Evolutionary conservation across 345 rosid species (phyloP).

Genomic region (Fremontodendron californicum): DNA sequence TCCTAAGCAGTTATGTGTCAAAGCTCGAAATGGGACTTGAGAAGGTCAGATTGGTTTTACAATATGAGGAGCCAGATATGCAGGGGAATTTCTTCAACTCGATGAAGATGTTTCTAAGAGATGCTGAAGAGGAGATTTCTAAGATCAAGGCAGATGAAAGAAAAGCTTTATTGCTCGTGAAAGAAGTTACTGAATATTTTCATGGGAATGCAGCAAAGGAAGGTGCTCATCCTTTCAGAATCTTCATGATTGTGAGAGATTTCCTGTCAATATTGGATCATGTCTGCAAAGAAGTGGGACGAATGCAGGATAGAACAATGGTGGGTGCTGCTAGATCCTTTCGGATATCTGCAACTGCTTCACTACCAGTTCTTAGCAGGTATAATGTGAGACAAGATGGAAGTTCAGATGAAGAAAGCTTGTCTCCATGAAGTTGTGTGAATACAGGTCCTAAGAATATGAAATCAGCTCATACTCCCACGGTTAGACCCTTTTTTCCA

Average conservation of each 20-base stretch:
- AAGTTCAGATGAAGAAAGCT: slow-evolving; percentile 79
- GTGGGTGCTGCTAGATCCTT: slow-evolving; percentile 86
- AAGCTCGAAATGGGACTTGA: slow-evolving; percentile 88
- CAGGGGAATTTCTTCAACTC: slow-evolving; percentile 71
- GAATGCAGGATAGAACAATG: slow-evolving; percentile 71
- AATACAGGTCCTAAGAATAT: slow-evolving; percentile 5
- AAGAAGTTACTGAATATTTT: slow-evolving; percentile 86
- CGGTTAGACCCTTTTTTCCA: background rate
- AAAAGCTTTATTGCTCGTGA: slow-evolving; percentile 67
- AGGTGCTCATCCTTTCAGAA: slow-evolving; percentile 91
- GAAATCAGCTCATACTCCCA: slow-evolving; percentile 13
- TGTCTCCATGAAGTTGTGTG: slow-evolving; percentile 55
- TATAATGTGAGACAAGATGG: slow-evolving; percentile 55
- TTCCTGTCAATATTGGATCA: slow-evolving; percentile 72
- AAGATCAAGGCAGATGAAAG: slow-evolving; percentile 68
- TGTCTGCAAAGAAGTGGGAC: slow-evolving; percentile 93
- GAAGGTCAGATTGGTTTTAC: slow-evolving; percentile 59
- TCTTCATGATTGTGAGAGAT: slow-evolving; percentile 90
- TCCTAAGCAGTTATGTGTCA: slow-evolving; percentile 68
- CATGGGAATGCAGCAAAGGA: slow-evolving; percentile 85
- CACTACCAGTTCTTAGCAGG: slow-evolving; percentile 78
- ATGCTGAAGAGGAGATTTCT: slow-evolving; percentile 78
- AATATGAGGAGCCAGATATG: slow-evolving; percentile 57
- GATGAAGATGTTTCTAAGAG: slow-evolving; percentile 58
- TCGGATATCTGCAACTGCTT: slow-evolving; percentile 68